These are phyloP conservation scores for Citrus trifoliata DNA, from an alignment of 345 rosid genomes.

Conservation along the genomic window DNA sequence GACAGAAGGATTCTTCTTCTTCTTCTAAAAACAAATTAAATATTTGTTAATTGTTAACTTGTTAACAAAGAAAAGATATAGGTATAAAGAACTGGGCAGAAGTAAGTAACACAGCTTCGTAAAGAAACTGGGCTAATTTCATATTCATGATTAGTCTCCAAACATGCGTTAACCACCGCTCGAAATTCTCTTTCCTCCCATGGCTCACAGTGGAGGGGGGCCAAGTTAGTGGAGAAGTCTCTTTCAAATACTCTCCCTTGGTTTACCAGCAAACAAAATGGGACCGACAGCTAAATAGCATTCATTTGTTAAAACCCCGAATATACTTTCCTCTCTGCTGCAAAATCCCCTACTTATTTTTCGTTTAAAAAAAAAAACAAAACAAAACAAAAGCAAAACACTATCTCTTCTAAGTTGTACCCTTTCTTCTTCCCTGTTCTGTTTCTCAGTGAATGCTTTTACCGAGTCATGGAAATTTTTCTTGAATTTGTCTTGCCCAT, in stretches of 20 bases:
- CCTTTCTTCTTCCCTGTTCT: background rate
- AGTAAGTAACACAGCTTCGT: too few species aligned
- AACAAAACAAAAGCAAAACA: background rate
- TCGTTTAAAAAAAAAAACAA: background rate
- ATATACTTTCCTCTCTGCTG: constrained; percentile 18
- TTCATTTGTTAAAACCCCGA: background rate
- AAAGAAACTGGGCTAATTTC: too few species aligned
- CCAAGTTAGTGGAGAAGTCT: constrained; percentile 16
- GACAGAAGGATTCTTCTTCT: too few species aligned
- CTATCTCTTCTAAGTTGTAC: background rate
- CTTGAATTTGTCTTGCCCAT: constrained; percentile 18
- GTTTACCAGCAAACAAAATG: background rate
- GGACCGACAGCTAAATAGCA: constrained; percentile 10
- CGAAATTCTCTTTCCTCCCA: background rate
- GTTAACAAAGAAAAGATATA: too few species aligned
- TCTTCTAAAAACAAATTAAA: too few species aligned
- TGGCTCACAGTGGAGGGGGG: background rate
- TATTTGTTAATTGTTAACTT: too few species aligned
- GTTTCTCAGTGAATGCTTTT: background rate
- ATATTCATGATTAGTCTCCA: too few species aligned
- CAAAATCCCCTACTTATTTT: constrained; percentile 7
- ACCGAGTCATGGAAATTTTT: constrained; percentile 25
- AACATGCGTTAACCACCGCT: background rate
- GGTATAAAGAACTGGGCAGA: too few species aligned
- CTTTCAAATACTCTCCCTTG: constrained; percentile 8